These are phyloP conservation scores for Porphyrellus cyaneotinctus DNA, from an alignment of 768 basidiomycete species.

Conservation along the genomic window DNA sequence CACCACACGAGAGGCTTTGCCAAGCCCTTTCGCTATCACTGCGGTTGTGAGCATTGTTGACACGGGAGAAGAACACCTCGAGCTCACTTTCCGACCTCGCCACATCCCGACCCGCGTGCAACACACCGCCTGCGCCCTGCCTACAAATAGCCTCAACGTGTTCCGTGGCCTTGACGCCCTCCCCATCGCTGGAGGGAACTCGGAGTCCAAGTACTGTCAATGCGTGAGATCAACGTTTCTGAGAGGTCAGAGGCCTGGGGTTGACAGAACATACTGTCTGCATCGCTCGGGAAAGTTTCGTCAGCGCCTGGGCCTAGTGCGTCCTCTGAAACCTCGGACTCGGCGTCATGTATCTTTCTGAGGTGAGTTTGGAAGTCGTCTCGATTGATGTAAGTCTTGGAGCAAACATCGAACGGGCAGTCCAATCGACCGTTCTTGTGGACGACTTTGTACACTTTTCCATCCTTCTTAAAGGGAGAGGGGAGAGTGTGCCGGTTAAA, in stretches of 20 bases:
- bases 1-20: too few relatives aligned
- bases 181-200: too few relatives aligned
- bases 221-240: not conserved
- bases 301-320: not conserved
- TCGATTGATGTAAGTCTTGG: not conserved
- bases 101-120: too few relatives aligned
- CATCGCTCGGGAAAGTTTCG: not conserved
- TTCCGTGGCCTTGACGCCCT: too few relatives aligned
- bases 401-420: not conserved
- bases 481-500: not conserved
- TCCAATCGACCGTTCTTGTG: not conserved
- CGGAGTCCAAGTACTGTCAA: too few relatives aligned
- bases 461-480: not conserved
- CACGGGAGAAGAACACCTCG: too few relatives aligned
- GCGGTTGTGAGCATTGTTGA: too few relatives aligned
- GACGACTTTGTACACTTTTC: not conserved
- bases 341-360: not conserved
- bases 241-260: not conserved
- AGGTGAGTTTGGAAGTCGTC: constrained; percentile 2
- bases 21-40: too few relatives aligned
- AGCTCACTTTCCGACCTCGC: too few relatives aligned
- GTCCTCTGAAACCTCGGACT: not conserved
- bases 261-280: not conserved
- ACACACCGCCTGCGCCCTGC: too few relatives aligned
- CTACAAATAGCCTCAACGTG: too few relatives aligned